A percentile compares a stretch with the other conserved stretches of the same genome.
Evolutionary conservation across 2,329 filamentous ascomycete genomes (phyloP).

Genomic region (Zasmidium cellare): DNA sequence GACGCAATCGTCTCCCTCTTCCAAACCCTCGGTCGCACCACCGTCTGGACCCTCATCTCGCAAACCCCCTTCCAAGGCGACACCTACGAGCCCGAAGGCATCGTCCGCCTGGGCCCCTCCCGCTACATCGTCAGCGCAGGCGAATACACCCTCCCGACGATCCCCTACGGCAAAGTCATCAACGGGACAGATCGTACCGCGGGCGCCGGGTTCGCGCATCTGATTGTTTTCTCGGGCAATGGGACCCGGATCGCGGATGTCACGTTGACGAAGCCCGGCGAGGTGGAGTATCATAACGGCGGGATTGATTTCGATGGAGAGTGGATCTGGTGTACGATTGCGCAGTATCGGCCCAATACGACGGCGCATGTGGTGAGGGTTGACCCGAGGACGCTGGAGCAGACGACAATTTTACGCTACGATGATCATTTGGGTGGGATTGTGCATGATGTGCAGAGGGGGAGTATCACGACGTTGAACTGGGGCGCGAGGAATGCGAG

Average conservation of each 20-base stretch:
- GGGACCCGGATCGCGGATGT: constrained; percentile 48
- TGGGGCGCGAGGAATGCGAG: constrained; percentile 50
- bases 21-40: constrained; percentile 40
- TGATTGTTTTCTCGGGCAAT: constrained; percentile 47
- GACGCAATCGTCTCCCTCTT: constrained; percentile 42
- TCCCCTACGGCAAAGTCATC: background rate
- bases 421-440: constrained; percentile 51
- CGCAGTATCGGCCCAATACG: constrained; percentile 51
- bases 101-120: constrained; percentile 45
- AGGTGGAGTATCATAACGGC: constrained; percentile 49
- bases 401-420: constrained; percentile 33
- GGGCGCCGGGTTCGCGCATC: constrained; percentile 43
- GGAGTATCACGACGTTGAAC: constrained; percentile 44
- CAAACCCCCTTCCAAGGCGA: constrained; percentile 48
- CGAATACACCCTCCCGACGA: constrained; percentile 39
- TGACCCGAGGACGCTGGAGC: constrained; percentile 39
- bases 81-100: constrained; percentile 52
- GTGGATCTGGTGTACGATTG: constrained; percentile 49
- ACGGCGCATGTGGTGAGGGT: constrained; percentile 46
- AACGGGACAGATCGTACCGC: constrained; percentile 1
- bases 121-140: constrained; percentile 49
- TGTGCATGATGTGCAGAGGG: constrained; percentile 42
- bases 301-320: constrained; percentile 52
- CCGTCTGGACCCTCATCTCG: constrained; percentile 45
- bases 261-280: constrained; percentile 41